Evolutionary conservation across 2,329 filamentous ascomycete species (phyloP), one percentile per base, ranked within the genome.

Genomic region (Shiraia sp.): DNA sequence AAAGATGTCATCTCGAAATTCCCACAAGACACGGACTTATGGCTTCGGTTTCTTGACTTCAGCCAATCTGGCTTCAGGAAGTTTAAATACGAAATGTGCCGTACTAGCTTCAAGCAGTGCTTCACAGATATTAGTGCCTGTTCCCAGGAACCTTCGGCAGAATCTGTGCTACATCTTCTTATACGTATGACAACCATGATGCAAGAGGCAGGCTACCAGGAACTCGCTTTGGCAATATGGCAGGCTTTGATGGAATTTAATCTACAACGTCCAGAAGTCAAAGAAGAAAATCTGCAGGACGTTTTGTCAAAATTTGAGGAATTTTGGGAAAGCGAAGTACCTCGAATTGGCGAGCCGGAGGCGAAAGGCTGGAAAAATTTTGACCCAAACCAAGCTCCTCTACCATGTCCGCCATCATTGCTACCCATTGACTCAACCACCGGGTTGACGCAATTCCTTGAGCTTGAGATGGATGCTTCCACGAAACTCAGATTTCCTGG

Each of bases 261-360:
- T 13, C 79, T 90, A 45, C 82, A 82, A 32, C 75, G 75, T 3
- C 83, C 87, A n/a, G 74, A 75, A 4, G 82, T 22, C 84, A 4
- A 19, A 39, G 15, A 14, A 25, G 10, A 17, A 36, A 1, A 1
- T 17, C 0, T n/a, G 34, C 4, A 22, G 19, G 19, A 22, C 4
- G 8, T 22, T 5, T 22, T 22, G 19, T 5, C 4, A 23, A 23
- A 22, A 2, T 87, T 96, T 47, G 74, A 80, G 33, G 78, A 84
- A 2, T 96, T 93, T 50, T 97, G 93, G 93, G 90, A 96, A 45
- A 88, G 83, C 42, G 92, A 96, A 61, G 77, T 82, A 0, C 75
- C 87, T 0, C 81, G 92, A 5, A 79, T 96, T 39, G 92, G 92
- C 8, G 92, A 97, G 55, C 59, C 70, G 1, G 76, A 74, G 2